A percentile compares a stretch with the other conserved stretches of the same genome.
These are phyloP conservation scores for Termitomyces sp. DNA, from an alignment of 768 basidiomycete species.

Conservation along the genomic window DNA sequence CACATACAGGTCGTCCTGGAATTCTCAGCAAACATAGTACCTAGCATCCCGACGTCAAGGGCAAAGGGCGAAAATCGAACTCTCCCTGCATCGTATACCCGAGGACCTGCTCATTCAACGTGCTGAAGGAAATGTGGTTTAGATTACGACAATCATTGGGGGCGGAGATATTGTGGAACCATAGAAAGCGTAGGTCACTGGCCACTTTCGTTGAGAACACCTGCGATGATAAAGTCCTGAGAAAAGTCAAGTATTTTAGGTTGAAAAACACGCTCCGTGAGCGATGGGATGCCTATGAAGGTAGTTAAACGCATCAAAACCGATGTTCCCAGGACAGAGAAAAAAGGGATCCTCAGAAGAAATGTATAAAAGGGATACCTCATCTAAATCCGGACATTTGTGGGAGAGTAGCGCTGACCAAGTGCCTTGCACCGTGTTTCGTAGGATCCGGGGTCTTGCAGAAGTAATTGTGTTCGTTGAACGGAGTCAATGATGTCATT, in stretches of 20 bases:
- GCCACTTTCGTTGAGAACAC: neutral
- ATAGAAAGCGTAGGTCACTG: neutral
- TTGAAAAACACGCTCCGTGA: constrained; percentile 18
- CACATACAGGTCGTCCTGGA: neutral
- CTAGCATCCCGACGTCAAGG: constrained; percentile 16
- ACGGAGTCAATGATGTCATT: too few species aligned
- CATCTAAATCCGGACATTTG: too few species aligned
- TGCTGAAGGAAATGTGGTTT: neutral
- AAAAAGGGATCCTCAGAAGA: too few species aligned
- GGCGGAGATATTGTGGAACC: constrained; percentile 5
- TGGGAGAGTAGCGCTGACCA: too few species aligned
- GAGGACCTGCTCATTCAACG: neutral
- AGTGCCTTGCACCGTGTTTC: too few species aligned
- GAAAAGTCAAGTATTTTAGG: neutral
- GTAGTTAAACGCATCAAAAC: neutral
- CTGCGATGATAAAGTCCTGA: neutral
- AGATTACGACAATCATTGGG: constrained; percentile 10
- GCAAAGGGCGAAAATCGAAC: constrained; percentile 21
- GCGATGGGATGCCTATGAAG: constrained; percentile 17
- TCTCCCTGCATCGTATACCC: constrained; percentile 19
- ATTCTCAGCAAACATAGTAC: neutral
- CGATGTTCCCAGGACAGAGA: too few species aligned
- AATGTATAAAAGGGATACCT: too few species aligned
- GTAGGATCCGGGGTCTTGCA: too few species aligned
- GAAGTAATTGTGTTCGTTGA: too few species aligned